Evolutionary conservation across 2,329 filamentous ascomycete genomes (phyloP), one percentile per base, ranked within the genome.

Genomic region (Ploettnerulaceae sp.): DNA sequence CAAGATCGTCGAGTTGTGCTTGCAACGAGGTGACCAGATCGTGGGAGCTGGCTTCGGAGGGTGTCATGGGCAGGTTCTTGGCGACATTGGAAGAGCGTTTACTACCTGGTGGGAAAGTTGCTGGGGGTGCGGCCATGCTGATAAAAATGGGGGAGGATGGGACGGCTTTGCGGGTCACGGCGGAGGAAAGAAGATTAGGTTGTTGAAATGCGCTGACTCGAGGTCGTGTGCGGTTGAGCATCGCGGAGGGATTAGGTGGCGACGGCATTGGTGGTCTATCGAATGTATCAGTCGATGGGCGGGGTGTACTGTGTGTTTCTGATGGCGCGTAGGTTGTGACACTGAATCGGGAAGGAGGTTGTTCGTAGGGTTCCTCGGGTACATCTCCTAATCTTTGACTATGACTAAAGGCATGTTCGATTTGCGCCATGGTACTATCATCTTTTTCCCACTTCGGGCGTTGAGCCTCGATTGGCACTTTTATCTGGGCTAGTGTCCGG

Each of bases 11-110:
- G 22, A 86, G 76, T 57, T 79, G 76, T 4, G 81, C 78, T 58
- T 84, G 78, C 18, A 93, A 72, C 50, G 76, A 72, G 7, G 79
- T 74, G 12, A 91, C 77, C 21, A 82, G 82, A 61, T 84, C 81
- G 26, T 76, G 71, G 2, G 78, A 71, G 49, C 75, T 69, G 15
- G 73, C 63, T 62, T 86, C 81, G 3, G 78, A 75, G 1, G 83
- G 82, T 7, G 78, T 55, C 72, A 18, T 72, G 73, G 24, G 79
- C 0, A 86, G 73, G 5, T 72, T 72, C 63, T 86, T 86, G 54
- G 74, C 45, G 9, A 49, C 50, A 12, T 49, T 41, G 8, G 57
- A 58, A 9, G 45, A 47, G 4, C 53, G 49, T 37, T 56, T 57
- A 6, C 48, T 41, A 8, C 25, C 7, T 28, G 26, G 3, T 1